Conservation (phyloP, 176 grass and related monocot genomes). For the Panicum miliaceum region DNA sequence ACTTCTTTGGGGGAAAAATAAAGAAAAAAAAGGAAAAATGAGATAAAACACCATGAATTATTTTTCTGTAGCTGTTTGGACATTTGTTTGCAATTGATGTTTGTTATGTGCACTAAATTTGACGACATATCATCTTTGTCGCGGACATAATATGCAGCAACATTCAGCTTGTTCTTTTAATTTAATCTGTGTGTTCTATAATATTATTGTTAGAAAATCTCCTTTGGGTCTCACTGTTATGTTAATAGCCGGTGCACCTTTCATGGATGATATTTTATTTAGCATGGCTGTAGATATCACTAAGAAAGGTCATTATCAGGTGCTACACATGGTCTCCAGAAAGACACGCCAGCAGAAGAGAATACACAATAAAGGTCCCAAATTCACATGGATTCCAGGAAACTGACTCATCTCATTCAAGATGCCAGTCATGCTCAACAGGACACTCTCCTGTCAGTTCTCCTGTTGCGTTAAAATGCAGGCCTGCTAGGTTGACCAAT, state of each 20-base stretch:
- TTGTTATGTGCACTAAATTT: conserved; percentile 1
- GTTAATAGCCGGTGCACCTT: not conserved
- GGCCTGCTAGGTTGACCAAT: conserved; percentile 46
- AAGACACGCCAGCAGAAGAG: conserved; percentile 40
- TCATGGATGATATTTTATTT: conserved; percentile 2
- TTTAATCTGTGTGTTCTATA: conserved; percentile 5
- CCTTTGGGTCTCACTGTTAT: not conserved
- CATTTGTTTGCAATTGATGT: not conserved
- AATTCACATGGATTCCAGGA: conserved; percentile 42
- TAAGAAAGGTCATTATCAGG: conserved; percentile 48
- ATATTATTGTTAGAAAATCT: not conserved
- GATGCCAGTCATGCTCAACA: conserved; percentile 58
- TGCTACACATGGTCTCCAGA: conserved; percentile 49
- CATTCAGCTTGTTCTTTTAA: conserved; percentile 16
- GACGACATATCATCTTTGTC: not conserved
- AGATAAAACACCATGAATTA: not conserved
- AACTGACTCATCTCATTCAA: conserved; percentile 60
- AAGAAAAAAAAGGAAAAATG: not conserved
- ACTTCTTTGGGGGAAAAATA: not conserved
- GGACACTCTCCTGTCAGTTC: conserved; percentile 60
- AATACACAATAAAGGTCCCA: conserved; percentile 34
- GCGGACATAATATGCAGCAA: conserved; percentile 5
- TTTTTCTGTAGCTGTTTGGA: not conserved
- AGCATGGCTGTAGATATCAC: conserved; percentile 34
- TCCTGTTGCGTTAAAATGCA: conserved; percentile 59